phyloP scores from a whole-genome alignment of 1,284 basidiomycete genomes.

The Rhodotorula sp. region DNA sequence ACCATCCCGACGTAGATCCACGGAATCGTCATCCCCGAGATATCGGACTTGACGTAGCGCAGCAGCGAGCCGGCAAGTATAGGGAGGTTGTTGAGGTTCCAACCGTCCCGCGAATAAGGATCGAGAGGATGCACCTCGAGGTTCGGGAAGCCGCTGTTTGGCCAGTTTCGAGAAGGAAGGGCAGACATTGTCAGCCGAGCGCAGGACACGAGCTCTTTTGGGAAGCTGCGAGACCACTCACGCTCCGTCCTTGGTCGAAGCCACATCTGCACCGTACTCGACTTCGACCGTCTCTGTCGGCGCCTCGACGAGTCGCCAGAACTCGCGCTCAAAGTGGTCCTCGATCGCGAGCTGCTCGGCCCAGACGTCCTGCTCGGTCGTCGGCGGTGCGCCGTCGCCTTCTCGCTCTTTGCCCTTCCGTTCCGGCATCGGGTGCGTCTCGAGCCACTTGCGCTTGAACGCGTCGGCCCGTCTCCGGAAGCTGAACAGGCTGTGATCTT shows the following conservation, averaged over 20 bases:
- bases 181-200: neutral
- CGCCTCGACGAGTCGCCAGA: constrained; percentile 93
- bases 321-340: constrained; percentile 89
- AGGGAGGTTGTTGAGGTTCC: constrained; percentile 94
- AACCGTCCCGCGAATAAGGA: constrained; percentile 83
- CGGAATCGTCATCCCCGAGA: constrained; percentile 99
- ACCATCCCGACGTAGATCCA: constrained; percentile 99
- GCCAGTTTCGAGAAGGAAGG: constrained; percentile 22
- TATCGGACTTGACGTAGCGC: constrained; percentile 93
- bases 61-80: constrained; percentile 47
- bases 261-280: constrained; percentile 98
- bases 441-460: constrained; percentile 87
- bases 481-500: constrained; percentile 87
- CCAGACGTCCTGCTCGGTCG: constrained; percentile 27
- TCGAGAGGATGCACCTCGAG: constrained; percentile 87
- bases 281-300: constrained; percentile 91
- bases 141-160: constrained; percentile 84
- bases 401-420: constrained; percentile 35
- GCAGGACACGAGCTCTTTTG: too few species aligned
- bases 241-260: constrained; percentile 96
- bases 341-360: constrained; percentile 51
- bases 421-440: constrained; percentile 64
- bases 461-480: constrained; percentile 88
- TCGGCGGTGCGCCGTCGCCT: neutral
- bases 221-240: constrained; percentile 50